phyloP scores from a whole-genome alignment of 2,329 filamentous ascomycete species.

The Aspergillus nomiae region DNA sequence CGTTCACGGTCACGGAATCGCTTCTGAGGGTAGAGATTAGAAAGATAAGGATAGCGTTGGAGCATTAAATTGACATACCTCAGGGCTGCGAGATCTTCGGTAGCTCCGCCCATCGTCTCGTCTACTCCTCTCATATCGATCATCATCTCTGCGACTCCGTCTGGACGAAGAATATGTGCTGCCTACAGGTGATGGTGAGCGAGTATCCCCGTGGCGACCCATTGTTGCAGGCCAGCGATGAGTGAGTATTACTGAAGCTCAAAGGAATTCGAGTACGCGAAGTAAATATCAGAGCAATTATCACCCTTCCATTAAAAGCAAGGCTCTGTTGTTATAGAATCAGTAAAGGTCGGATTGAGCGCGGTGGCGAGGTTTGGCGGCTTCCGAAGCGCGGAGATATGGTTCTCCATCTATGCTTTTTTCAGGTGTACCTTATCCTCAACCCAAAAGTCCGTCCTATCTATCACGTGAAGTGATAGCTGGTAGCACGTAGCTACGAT shows the following conservation, averaged over 20 bases:
- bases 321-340: constrained; percentile 6
- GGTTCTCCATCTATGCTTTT: constrained; percentile 3
- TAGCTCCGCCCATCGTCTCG: constrained; percentile 53
- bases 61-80: constrained; percentile 40
- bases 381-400: constrained; percentile 1
- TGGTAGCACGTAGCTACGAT: neutral
- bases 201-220: constrained; percentile 64
- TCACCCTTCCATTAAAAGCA: constrained; percentile 27
- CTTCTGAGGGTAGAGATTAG: constrained; percentile 48
- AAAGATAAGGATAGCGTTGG: neutral
- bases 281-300: constrained; percentile 20
- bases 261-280: constrained; percentile 30
- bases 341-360: neutral
- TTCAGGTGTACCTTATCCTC: constrained; percentile 6
- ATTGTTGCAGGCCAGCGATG: constrained; percentile 58
- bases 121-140: constrained; percentile 54
- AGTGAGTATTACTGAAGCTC: constrained; percentile 51
- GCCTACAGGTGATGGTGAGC: constrained; percentile 94
- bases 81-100: constrained; percentile 51
- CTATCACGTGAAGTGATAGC: constrained; percentile 14
- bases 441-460: neutral
- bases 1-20: constrained; percentile 53
- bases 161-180: constrained; percentile 75
- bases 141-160: constrained; percentile 58
- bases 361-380: constrained; percentile 1